A percentile compares a stretch with the other conserved stretches of the same genome.
phyloP scores from a whole-genome alignment of 352 stramenopile genomes.

The Globisporangium yorkense region DNA sequence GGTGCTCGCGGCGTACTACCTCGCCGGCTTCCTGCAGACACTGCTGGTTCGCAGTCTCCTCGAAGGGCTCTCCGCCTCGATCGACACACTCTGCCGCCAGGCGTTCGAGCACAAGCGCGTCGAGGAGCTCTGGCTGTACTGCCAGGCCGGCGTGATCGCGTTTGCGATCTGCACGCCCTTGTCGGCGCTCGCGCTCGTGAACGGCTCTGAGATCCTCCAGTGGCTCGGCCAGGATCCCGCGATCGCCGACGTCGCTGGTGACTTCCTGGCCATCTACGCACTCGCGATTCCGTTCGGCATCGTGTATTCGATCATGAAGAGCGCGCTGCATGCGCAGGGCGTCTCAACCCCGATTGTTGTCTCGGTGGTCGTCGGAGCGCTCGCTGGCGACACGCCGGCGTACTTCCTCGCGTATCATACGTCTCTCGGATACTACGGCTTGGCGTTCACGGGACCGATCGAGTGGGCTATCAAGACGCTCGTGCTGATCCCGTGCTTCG shows the following conservation, averaged over 20 bases:
- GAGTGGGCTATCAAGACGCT: constrained; percentile 22
- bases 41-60: constrained; percentile 17
- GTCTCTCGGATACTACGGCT: constrained; percentile 26
- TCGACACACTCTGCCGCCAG: constrained; percentile 37
- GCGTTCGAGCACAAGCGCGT: constrained; percentile 23
- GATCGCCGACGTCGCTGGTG: constrained; percentile 18
- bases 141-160: constrained; percentile 26
- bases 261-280: constrained; percentile 17
- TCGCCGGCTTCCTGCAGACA: constrained; percentile 13
- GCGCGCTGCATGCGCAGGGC: constrained; percentile 31
- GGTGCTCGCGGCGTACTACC: constrained; percentile 23
- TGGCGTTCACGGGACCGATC: constrained; percentile 20
- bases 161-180: constrained; percentile 13
- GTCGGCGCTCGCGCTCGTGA: constrained; percentile 14
- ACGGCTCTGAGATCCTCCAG: constrained; percentile 17
- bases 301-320: constrained; percentile 19
- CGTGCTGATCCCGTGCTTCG: constrained; percentile 16
- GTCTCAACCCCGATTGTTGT: constrained; percentile 28
- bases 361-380: constrained; percentile 16
- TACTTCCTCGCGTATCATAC: constrained; percentile 36
- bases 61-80: constrained; percentile 18
- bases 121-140: constrained; percentile 35
- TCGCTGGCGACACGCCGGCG: constrained; percentile 16
- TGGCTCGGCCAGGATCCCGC: constrained; percentile 27
- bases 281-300: constrained; percentile 22